Evolutionary conservation across 106 monocot genomes (phyloP), one percentile per base, ranked within the genome.

Genomic region (Dioscorea zingiberensis): DNA sequence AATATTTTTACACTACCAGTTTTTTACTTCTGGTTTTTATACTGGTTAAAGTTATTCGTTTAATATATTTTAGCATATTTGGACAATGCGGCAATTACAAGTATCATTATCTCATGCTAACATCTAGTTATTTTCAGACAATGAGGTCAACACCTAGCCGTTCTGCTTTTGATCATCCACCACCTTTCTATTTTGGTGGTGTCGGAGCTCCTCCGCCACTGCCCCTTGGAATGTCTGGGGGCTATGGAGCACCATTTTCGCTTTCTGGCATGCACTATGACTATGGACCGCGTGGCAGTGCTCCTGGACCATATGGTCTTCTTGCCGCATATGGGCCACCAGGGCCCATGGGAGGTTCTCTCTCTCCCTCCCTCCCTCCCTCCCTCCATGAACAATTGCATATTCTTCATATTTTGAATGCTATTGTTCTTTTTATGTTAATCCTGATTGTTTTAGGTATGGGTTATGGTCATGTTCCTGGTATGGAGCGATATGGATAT

Each of bases 401-500:
- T 10, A 63, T 46, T 8, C 17, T 11, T 54, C 28, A 27, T 27
- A n/a, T n/a, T n/a, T n/a, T n/a, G n/a, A n/a, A n/a, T n/a, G n/a
- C n/a, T n/a, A n/a, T 21, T 56, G 68, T 78, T 26, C 15, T 26
- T 64, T 25, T 32, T 13, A 18, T 71, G 59, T 48, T 62, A 58
- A 14, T 60, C 58, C 2, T 30, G 57, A 8, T 72, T 13, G 27
- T 19, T 62, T 57, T 56, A 79, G 86, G 78, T 13, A 58, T 78
- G 63, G 75, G 71, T 44, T 82, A 73, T 82, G 79, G 86, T 9
- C 85, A 62, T 60, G 61, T 75, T 15, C 62, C 59, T 72, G 71
- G 68, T 21, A 72, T 86, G 68, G 69, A 62, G 46, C 60, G 76
- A 66, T 86, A 76, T 74, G 74, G 81, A 45, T 85, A 71, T 86